These are phyloP conservation scores for Lodderomyces pseudojiufengensis DNA, from an alignment of 1,139 yeast species.

Conservation along the genomic window DNA sequence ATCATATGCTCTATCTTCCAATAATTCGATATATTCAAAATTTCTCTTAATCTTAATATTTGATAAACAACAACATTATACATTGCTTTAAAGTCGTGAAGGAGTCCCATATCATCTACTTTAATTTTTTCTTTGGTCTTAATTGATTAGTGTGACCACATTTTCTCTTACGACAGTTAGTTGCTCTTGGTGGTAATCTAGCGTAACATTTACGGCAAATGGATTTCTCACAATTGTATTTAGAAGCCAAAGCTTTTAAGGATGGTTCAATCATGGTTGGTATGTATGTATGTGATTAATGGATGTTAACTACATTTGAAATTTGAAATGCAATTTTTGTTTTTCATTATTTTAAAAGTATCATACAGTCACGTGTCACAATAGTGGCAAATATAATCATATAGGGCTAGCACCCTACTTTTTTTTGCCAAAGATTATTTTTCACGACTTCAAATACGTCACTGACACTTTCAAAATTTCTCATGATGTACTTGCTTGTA, in stretches of 20 bases:
- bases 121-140: conserved; percentile 99
- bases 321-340: conserved; percentile 9
- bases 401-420: no score
- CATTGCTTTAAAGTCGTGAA: no score
- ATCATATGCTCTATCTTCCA: no score
- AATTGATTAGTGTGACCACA: conserved; percentile 99
- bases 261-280: conserved; percentile 92
- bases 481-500: no score
- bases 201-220: conserved; percentile 99
- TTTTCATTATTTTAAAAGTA: conserved; percentile 4
- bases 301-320: no score
- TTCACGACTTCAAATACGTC: no score
- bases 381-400: conserved; percentile 1
- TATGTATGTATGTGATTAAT: conserved; percentile 8
- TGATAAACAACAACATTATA: no score
- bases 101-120: conserved; percentile 41
- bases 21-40: no score
- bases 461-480: no score
- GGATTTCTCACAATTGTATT: conserved; percentile 99
- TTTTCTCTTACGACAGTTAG: conserved; percentile 99
- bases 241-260: conserved; percentile 97
- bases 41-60: no score
- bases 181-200: conserved; percentile 99
- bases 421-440: no score
- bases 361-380: not conserved